Conservation (phyloP, 208 protist species). For the Naegleria gruberi region DNA sequence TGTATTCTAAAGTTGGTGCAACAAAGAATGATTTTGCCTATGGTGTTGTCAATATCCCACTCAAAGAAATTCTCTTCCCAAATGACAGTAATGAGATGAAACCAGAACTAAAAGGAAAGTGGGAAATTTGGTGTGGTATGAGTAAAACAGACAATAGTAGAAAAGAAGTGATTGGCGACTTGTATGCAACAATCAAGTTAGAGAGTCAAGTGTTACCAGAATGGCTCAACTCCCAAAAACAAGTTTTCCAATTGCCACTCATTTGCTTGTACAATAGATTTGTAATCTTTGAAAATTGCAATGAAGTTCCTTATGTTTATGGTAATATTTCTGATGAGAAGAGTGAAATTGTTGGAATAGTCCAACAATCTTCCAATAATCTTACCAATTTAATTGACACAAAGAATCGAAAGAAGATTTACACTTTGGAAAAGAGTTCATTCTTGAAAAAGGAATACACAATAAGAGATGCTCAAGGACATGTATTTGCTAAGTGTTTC, state of each 20-base stretch:
- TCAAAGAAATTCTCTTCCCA: slow-evolving; percentile 20
- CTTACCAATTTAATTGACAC: slow-evolving; percentile 22
- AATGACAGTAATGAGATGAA: not conserved
- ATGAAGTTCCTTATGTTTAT: not conserved
- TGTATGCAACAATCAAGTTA: not conserved
- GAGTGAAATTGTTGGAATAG: not conserved
- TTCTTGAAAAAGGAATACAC: slow-evolving; percentile 30
- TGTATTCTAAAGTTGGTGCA: slow-evolving; percentile 15
- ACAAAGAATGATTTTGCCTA: slow-evolving; percentile 25
- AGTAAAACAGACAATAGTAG: slow-evolving; percentile 19
- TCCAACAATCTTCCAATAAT: not conserved
- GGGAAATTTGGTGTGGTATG: slow-evolving; percentile 17
- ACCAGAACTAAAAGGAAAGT: not conserved
- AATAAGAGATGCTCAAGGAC: not conserved
- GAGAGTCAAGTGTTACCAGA: not conserved
- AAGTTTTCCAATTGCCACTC: not conserved
- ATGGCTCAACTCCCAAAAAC: not conserved
- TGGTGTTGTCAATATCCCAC: slow-evolving; percentile 27
- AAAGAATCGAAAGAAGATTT: not conserved
- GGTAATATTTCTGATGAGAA: not conserved
- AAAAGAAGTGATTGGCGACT: not conserved
- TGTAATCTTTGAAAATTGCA: not conserved
- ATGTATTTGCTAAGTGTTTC: slow-evolving; percentile 26
- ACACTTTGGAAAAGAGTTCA: slow-evolving; percentile 14
- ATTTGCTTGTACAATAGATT: slow-evolving; percentile 7